phyloP scores from a whole-genome alignment of 352 stramenopile genomes.

The Phytopythium vexans region DNA sequence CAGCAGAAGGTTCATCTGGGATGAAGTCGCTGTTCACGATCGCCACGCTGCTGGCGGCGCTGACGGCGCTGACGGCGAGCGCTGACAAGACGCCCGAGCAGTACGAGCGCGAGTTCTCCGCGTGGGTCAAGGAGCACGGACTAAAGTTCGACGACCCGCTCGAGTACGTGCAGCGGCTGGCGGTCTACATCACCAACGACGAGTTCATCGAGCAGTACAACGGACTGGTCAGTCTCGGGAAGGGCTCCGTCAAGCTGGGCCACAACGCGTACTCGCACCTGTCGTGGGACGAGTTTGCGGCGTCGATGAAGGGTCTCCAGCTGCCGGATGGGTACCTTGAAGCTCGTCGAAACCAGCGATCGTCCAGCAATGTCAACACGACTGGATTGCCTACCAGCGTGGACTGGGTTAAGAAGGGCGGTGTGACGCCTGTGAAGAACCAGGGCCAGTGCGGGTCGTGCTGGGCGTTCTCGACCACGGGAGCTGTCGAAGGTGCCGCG shows the following conservation, averaged over 20 bases:
- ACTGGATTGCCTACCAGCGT: conserved; percentile 61
- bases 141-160: conserved; percentile 54
- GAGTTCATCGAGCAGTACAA: conserved; percentile 89
- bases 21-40: conserved; percentile 12
- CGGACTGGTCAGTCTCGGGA: background rate
- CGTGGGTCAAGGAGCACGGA: conserved; percentile 48
- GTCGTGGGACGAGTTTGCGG: conserved; percentile 93
- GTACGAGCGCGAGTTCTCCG: conserved; percentile 67
- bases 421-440: conserved; percentile 92
- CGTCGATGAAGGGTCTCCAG: conserved; percentile 50
- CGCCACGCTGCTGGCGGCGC: conserved; percentile 4
- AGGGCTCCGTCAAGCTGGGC: conserved; percentile 11
- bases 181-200: conserved; percentile 83
- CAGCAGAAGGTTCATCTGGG: background rate
- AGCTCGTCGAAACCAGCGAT: conserved; percentile 30
- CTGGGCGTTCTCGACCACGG: conserved; percentile 97
- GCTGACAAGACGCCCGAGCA: conserved; percentile 48
- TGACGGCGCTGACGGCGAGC: conserved; percentile 15
- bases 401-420: conserved; percentile 94
- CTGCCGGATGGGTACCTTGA: conserved; percentile 60
- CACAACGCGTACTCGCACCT: conserved; percentile 86
- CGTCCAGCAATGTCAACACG: conserved; percentile 25
- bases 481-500: conserved; percentile 96
- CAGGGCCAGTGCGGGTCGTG: conserved; percentile 95
- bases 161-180: conserved; percentile 62